These are phyloP conservation scores for Fusarium longipes DNA, from an alignment of 2,329 filamentous ascomycete species.

Conservation along the genomic window DNA sequence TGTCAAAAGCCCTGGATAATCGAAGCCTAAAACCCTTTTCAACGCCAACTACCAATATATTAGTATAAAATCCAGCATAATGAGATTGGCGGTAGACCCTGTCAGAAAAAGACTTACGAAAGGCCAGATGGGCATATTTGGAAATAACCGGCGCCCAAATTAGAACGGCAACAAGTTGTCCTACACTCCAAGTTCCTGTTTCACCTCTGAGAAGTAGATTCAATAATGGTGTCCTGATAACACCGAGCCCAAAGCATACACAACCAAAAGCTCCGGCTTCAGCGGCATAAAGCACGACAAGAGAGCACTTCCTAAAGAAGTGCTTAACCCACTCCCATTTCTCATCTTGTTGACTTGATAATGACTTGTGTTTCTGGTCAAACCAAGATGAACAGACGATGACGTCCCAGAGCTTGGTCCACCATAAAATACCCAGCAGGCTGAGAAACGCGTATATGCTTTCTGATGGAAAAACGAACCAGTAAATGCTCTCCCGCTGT, in stretches of 20 bases:
- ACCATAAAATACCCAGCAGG: conserved; percentile 10
- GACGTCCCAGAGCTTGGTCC: neutral
- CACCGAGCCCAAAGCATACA: neutral
- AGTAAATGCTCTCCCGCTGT: conserved; percentile 2
- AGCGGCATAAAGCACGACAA: fast-evolving
- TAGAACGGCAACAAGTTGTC: conserved; percentile 14
- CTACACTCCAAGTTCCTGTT: conserved; percentile 16
- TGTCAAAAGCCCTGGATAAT: neutral
- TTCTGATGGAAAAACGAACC: conserved; percentile 4
- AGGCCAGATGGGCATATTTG: conserved; percentile 15
- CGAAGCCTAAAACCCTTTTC: conserved; percentile 5
- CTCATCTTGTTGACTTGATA: neutral
- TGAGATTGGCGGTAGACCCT: no score
- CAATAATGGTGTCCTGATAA: neutral
- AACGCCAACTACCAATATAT: conserved; percentile 3
- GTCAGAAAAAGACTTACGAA: conserved; percentile 1
- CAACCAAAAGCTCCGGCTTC: conserved; percentile 3
- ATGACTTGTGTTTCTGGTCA: neutral
- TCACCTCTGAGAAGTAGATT: neutral
- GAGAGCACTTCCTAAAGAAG: fast-evolving
- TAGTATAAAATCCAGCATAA: neutral
- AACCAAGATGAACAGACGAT: neutral
- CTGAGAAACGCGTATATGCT: conserved; percentile 9
- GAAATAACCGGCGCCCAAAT: conserved; percentile 26
- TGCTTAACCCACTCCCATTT: neutral